phyloP scores from a whole-genome alignment of 768 basidiomycete genomes.

The Hygrocybe coccinea region DNA sequence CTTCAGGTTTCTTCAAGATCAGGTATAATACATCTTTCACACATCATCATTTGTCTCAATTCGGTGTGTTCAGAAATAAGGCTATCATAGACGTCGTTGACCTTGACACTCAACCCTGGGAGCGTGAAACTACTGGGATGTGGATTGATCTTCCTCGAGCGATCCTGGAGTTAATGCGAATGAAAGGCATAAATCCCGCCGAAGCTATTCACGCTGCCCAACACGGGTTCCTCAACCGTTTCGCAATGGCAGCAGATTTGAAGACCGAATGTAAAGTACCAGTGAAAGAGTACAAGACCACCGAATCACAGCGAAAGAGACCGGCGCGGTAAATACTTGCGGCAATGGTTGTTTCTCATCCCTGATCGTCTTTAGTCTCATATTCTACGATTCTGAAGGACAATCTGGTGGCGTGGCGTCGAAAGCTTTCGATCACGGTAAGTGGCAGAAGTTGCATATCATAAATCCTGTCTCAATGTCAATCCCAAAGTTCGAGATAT shows the following conservation, averaged over 20 bases:
- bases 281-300: slow-evolving; percentile 63
- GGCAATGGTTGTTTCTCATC: background rate
- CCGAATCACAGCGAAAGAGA: slow-evolving; percentile 53
- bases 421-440: slow-evolving; percentile 81
- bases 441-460: slow-evolving; percentile 10
- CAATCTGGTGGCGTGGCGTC: slow-evolving; percentile 67
- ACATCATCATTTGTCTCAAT: background rate
- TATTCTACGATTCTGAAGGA: slow-evolving; percentile 74
- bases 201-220: slow-evolving; percentile 82
- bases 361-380: slow-evolving; percentile 44
- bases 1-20: slow-evolving; percentile 73
- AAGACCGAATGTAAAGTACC: slow-evolving; percentile 79
- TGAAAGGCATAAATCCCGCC: slow-evolving; percentile 58
- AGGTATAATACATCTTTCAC: slow-evolving; percentile 36
- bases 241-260: slow-evolving; percentile 62
- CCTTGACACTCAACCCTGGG: slow-evolving; percentile 72
- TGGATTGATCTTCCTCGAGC: slow-evolving; percentile 72
- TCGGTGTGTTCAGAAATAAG: slow-evolving; percentile 39
- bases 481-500: slow-evolving; percentile 47
- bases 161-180: slow-evolving; percentile 48
- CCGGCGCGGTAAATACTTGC: slow-evolving; percentile 51
- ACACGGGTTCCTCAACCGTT: slow-evolving; percentile 78
- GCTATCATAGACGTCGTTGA: slow-evolving; percentile 73
- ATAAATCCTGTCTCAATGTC: background rate
- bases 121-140: slow-evolving; percentile 63